phyloP scores from a whole-genome alignment of 768 basidiomycete species.

The Tephrocybe rancida region DNA sequence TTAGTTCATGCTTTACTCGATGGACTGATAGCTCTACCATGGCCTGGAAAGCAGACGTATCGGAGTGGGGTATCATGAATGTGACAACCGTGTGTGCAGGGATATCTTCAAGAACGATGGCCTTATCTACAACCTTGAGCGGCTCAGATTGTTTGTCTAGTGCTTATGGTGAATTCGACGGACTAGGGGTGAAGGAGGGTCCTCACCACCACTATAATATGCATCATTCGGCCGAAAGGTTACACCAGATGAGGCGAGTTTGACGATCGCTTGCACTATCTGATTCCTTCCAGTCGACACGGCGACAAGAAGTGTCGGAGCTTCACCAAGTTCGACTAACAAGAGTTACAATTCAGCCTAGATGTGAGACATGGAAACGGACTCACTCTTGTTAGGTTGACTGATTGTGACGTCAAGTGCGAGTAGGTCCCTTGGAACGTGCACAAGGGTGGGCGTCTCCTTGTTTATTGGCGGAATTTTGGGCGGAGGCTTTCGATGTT shows the following conservation, averaged over 20 bases:
- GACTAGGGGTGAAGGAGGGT: not conserved
- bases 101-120: slow-evolving; percentile 50
- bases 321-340: slow-evolving; percentile 67
- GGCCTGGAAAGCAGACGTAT: slow-evolving; percentile 58
- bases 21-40: slow-evolving; percentile 47
- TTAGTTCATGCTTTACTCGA: slow-evolving; percentile 3
- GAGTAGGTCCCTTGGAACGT: slow-evolving; percentile 61
- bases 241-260: slow-evolving; percentile 56
- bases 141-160: slow-evolving; percentile 19
- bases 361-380: not conserved
- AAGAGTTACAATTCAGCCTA: not conserved
- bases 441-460: slow-evolving; percentile 46
- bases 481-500: slow-evolving; percentile 40
- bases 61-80: slow-evolving; percentile 68
- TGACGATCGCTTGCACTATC: slow-evolving; percentile 54
- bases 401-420: slow-evolving; percentile 66
- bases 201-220: slow-evolving; percentile 36
- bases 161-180: slow-evolving; percentile 4
- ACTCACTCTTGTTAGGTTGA: slow-evolving; percentile 54
- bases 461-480: slow-evolving; percentile 28
- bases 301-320: slow-evolving; percentile 53
- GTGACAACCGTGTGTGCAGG: slow-evolving; percentile 45
- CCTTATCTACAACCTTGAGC: slow-evolving; percentile 42
- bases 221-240: slow-evolving; percentile 50
- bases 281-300: slow-evolving; percentile 74